A percentile compares a stretch with the other conserved stretches of the same genome.
phyloP scores from a whole-genome alignment of 495 filamentous ascomycete genomes.

The Aspergillus olivimuriae region DNA sequence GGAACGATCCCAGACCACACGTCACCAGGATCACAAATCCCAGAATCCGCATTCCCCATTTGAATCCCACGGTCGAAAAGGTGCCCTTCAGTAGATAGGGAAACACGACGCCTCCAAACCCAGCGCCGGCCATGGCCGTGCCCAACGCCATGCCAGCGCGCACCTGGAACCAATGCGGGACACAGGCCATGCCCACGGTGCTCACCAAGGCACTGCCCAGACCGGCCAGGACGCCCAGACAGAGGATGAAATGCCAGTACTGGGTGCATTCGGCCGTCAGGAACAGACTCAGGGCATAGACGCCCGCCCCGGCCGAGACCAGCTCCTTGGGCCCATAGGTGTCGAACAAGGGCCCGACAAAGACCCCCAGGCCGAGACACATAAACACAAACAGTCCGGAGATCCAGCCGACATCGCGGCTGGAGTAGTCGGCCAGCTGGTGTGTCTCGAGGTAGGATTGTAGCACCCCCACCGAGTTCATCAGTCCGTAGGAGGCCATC shows the following conservation, averaged over 20 bases:
- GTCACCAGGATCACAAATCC: conserved; percentile 49
- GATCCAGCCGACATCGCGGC: conserved; percentile 60
- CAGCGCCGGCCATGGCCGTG: conserved; percentile 31
- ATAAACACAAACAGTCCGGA: conserved; percentile 57
- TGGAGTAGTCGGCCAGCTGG: conserved; percentile 49
- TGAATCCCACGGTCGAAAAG: conserved; percentile 49
- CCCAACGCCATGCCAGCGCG: conserved; percentile 33
- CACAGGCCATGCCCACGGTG: conserved; percentile 35
- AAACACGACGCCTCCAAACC: conserved; percentile 54
- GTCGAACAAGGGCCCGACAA: conserved; percentile 63
- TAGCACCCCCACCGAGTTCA: conserved; percentile 56
- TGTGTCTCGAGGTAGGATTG: conserved; percentile 56
- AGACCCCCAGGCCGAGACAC: conserved; percentile 54
- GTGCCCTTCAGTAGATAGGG: conserved; percentile 49
- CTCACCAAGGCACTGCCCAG: conserved; percentile 53
- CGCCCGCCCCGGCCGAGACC: conserved; percentile 43
- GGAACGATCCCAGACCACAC: conserved; percentile 41
- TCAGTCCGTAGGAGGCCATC: conserved; percentile 54
- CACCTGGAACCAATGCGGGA: conserved; percentile 37
- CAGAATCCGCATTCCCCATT: conserved; percentile 55
- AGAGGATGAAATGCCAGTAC: conserved; percentile 65
- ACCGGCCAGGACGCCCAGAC: conserved; percentile 53
- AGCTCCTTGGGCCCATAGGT: conserved; percentile 49
- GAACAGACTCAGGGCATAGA: conserved; percentile 47
- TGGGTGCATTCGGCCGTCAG: conserved; percentile 44